Evolutionary conservation across 345 rosid genomes (phyloP), one percentile per base, ranked within the genome.

Genomic region (Dipteronia dyeriana): DNA sequence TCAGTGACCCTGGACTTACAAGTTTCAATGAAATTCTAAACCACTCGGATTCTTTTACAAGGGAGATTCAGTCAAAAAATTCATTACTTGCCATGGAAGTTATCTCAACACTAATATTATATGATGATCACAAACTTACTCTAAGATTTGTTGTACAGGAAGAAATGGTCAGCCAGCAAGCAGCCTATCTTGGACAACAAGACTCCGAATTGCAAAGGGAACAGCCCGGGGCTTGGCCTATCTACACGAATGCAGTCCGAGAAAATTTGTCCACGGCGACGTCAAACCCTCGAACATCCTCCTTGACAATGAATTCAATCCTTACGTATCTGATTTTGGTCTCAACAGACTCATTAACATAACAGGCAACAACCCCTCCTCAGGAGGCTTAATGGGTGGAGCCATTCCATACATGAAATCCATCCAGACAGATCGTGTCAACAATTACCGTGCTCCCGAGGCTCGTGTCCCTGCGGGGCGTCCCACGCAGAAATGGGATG

Each of bases 161-260:
- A 96, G 86, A 85, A 90, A 73, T 56, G 97, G 98, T 26, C 98
- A 90, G 81, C 85, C 95, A 83, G 84, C 97, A 22, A 60, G 90
- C 7, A 90, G 84, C 82, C 86, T 96, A 31, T 90, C 97, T 39
- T 96, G 99, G 99, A 81, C 97, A 82, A 89, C 88, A 47, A 87
- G 99, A 73, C 85, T 94, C 17, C 88, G 88, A 83, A 88, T 96
- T 3, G 92, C 88, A 11, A 94, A 92, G 83, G 99, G 98, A 72
- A 83, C 97, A 6, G 98, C 99, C 54, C 90, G 94, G 62, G 99
- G 98, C 60, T 34, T 96, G 74, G 99, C 99, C 57, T 92, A 96
- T 80, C 93, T 96, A 79, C 99, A 96, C 66, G 99, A 96, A 77
- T 92, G 97, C 87, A 96, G 98, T 78, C 98, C 99, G 4, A 86